Conservation (phyloP, 164 flowering plant genomes). For the Paratinospora sagittata region DNA sequence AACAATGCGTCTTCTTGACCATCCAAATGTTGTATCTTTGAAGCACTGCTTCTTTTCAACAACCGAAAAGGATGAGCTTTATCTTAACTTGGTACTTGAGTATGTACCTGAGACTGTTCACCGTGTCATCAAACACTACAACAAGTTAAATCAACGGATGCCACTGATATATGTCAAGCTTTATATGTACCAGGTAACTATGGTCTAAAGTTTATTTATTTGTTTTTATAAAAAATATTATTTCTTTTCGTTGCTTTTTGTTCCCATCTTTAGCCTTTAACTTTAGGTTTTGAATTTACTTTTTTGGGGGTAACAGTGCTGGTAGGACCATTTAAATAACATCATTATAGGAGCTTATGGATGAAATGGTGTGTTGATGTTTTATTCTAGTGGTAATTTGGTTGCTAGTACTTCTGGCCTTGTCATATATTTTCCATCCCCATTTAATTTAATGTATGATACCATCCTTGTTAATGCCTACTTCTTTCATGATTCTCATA, state of each 20-base stretch:
- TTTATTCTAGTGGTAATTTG: too few relatives aligned
- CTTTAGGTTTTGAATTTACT: background rate
- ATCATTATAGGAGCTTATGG: background rate
- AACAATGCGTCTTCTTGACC: conserved; percentile 56
- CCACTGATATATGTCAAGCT: conserved; percentile 56
- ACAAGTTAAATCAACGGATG: conserved; percentile 51
- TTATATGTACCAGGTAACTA: conserved; percentile 51
- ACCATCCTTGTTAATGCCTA: too few relatives aligned
- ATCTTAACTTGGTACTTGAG: conserved; percentile 65
- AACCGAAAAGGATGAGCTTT: conserved; percentile 57
- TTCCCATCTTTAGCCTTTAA: background rate
- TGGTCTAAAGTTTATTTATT: background rate
- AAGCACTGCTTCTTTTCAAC: conserved; percentile 69
- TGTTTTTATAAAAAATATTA: background rate
- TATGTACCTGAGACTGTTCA: conserved; percentile 65
- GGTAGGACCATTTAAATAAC: background rate
- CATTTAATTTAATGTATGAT: too few relatives aligned
- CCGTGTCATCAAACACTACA: conserved; percentile 54
- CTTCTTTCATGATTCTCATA: too few relatives aligned
- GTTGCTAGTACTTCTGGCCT: too few relatives aligned
- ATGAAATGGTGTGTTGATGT: background rate
- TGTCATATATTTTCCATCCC: too few relatives aligned
- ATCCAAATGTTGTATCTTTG: conserved; percentile 52
- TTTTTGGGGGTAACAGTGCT: background rate
- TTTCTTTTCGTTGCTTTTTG: too few relatives aligned